These are phyloP conservation scores for Bombardia bombarda DNA, from an alignment of 495 filamentous ascomycete species.

Conservation along the genomic window DNA sequence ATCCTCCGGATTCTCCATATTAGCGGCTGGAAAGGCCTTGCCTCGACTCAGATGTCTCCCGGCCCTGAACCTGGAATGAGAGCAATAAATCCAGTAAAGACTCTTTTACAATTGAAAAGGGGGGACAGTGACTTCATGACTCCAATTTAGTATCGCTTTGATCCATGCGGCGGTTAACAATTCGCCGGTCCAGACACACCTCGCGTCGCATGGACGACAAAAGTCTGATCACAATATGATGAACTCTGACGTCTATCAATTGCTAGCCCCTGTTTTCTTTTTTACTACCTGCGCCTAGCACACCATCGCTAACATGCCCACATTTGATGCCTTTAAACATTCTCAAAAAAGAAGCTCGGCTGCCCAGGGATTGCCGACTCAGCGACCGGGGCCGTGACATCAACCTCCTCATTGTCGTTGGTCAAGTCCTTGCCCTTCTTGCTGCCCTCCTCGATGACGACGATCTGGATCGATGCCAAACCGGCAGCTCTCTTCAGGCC, in stretches of 20 bases:
- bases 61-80: too few species aligned
- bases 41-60: too few species aligned
- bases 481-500: constrained; percentile 54
- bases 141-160: too few species aligned
- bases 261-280: not conserved
- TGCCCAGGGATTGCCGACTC: constrained; percentile 69
- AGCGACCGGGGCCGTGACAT: constrained; percentile 47
- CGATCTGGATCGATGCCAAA: constrained; percentile 52
- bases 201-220: not conserved
- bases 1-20: too few species aligned
- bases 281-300: not conserved
- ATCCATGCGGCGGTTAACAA: not conserved
- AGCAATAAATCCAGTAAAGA: too few species aligned
- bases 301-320: too few species aligned
- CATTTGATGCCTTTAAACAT: constrained; percentile 35
- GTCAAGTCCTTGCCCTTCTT: constrained; percentile 52
- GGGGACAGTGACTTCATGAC: too few species aligned
- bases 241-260: not conserved
- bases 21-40: too few species aligned
- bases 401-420: constrained; percentile 43
- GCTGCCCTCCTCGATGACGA: constrained; percentile 62
- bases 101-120: too few species aligned
- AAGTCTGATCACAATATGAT: not conserved
- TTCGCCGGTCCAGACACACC: not conserved
- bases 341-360: constrained; percentile 71